phyloP scores from a whole-genome alignment of 2,329 filamentous ascomycete genomes.

The Penicillium italicum region DNA sequence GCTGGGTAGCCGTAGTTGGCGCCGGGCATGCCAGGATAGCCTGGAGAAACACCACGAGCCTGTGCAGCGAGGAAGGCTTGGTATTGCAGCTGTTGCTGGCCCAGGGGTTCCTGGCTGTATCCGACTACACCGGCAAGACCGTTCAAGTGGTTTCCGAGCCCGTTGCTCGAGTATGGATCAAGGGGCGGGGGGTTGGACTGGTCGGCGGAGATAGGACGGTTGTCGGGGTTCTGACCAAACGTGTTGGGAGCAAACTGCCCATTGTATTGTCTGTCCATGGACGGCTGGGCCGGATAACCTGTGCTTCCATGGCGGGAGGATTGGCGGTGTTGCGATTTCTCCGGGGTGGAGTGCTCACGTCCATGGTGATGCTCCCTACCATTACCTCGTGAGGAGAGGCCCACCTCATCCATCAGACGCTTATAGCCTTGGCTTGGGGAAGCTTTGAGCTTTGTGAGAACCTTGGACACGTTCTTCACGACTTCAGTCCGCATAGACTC shows the following conservation, averaged over 20 bases:
- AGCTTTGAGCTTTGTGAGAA: conserved; percentile 84
- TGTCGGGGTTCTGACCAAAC: conserved; percentile 36
- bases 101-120: conserved; percentile 42
- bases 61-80: conserved; percentile 53
- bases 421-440: conserved; percentile 96
- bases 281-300: conserved; percentile 35
- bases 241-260: conserved; percentile 39
- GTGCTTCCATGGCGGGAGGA: conserved; percentile 40
- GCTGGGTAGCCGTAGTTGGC: conserved; percentile 45
- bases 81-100: conserved; percentile 55
- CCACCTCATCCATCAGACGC: conserved; percentile 97
- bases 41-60: conserved; percentile 41
- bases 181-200: conserved; percentile 34
- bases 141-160: conserved; percentile 28
- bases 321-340: conserved; percentile 45
- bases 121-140: conserved; percentile 29
- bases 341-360: conserved; percentile 39
- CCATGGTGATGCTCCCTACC: conserved; percentile 40
- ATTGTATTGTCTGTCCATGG: conserved; percentile 43
- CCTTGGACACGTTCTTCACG: conserved; percentile 85
- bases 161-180: conserved; percentile 38
- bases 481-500: conserved; percentile 84
- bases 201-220: conserved; percentile 39
- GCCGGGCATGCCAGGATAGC: conserved; percentile 45
- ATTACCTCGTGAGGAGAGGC: conserved; percentile 60